Evolutionary conservation across 1,139 yeast genomes (phyloP).

Genomic region (Lodderomyces margitis): DNA sequence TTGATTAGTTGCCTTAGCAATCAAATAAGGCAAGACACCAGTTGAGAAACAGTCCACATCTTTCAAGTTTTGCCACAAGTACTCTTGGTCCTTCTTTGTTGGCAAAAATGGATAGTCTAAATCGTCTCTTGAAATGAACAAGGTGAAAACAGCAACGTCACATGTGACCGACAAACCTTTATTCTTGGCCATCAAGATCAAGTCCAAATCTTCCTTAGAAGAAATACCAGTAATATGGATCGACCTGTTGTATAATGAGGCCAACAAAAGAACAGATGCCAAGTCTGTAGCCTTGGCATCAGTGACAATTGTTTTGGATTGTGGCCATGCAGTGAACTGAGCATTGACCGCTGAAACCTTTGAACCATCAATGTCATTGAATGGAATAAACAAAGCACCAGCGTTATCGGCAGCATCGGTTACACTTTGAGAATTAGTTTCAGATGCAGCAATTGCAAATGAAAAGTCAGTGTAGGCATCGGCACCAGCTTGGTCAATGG

Average conservation of each 20-base stretch:
- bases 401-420: slow-evolving; percentile 65
- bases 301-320: slow-evolving; percentile 78
- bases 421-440: slow-evolving; percentile 60
- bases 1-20: slow-evolving; percentile 65
- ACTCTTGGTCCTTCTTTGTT: slow-evolving; percentile 72
- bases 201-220: slow-evolving; percentile 75
- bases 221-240: slow-evolving; percentile 89
- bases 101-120: slow-evolving; percentile 73
- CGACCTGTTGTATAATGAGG: slow-evolving; percentile 81
- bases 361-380: slow-evolving; percentile 66
- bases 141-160: slow-evolving; percentile 80
- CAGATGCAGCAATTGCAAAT: slow-evolving; percentile 80
- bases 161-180: slow-evolving; percentile 83
- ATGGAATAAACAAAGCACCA: slow-evolving; percentile 79
- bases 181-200: slow-evolving; percentile 82
- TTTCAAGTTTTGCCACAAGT: slow-evolving; percentile 74
- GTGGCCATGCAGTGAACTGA: slow-evolving; percentile 84
- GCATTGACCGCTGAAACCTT: slow-evolving; percentile 76
- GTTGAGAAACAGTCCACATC: slow-evolving; percentile 84
- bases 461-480: slow-evolving; percentile 81
- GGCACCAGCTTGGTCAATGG: slow-evolving; percentile 54
- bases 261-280: slow-evolving; percentile 86
- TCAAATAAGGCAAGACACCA: slow-evolving; percentile 73
- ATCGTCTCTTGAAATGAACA: slow-evolving; percentile 74
- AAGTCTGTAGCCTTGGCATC: slow-evolving; percentile 91